Evolutionary conservation across 192 early-diverging fungal genomes (phyloP).

Genomic region (Dimargaris xerosporica): DNA sequence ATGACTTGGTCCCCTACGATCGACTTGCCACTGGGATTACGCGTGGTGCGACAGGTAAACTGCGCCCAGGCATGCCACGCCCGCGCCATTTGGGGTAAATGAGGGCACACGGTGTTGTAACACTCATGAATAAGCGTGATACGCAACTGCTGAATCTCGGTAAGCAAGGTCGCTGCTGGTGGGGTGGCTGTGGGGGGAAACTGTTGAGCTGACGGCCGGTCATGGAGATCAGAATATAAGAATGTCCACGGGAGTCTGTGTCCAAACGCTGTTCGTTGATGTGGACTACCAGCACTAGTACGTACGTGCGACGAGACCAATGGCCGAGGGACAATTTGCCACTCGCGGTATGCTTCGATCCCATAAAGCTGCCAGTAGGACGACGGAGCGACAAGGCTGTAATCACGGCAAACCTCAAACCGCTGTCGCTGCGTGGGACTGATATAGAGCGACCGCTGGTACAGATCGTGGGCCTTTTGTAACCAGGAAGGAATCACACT

Average conservation of each 20-base stretch:
- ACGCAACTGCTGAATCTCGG: not conserved
- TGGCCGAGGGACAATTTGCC: not conserved
- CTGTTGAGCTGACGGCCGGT: no score
- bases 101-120: not conserved
- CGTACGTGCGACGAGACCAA: not conserved
- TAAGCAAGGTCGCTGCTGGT: not conserved
- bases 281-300: not conserved
- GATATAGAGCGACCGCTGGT: not conserved
- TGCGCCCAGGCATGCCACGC: not conserved
- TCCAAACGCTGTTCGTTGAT: not conserved
- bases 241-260: not conserved
- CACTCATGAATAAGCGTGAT: slow-evolving; percentile 3
- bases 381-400: not conserved
- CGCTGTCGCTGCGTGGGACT: not conserved
- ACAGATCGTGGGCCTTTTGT: not conserved
- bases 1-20: not conserved
- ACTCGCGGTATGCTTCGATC: not conserved
- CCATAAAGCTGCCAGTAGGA: not conserved
- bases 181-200: not conserved
- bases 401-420: not conserved
- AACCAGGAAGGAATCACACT: not conserved
- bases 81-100: not conserved
- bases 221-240: not conserved
- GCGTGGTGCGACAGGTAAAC: not conserved
- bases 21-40: not conserved